These are phyloP conservation scores for Pseudogymnoascus sp. DNA, from an alignment of 2,329 filamentous ascomycete genomes.

Conservation along the genomic window DNA sequence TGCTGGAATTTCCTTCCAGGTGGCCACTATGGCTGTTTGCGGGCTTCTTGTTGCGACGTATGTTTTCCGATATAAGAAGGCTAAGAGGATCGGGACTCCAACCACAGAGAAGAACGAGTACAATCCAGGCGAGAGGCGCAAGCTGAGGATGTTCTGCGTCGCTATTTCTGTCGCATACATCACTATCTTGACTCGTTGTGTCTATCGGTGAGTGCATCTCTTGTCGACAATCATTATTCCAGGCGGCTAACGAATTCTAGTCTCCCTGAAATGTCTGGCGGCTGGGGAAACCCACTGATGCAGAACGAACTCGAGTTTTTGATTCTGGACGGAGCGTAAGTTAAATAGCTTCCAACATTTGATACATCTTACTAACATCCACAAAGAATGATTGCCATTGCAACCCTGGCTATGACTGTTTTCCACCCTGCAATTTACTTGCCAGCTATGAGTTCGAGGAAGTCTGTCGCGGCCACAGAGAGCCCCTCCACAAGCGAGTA, in stretches of 20 bases:
- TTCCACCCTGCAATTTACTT: conserved; percentile 52
- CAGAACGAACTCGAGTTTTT: conserved; percentile 55
- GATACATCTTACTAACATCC: conserved; percentile 9
- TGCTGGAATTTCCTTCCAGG: conserved; percentile 36
- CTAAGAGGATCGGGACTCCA: background rate
- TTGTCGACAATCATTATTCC: background rate
- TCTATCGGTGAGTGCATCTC: conserved; percentile 20
- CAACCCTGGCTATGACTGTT: conserved; percentile 43
- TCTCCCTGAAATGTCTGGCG: conserved; percentile 56
- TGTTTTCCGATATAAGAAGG: conserved; percentile 9
- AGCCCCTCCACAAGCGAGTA: background rate
- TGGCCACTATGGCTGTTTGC: conserved; percentile 32
- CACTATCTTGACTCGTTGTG: conserved; percentile 22
- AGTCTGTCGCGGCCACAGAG: background rate
- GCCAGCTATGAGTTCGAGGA: conserved; percentile 3
- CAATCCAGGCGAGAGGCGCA: background rate
- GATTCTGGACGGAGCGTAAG: conserved; percentile 49
- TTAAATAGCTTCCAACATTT: conserved; percentile 7
- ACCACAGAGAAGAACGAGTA: conserved; percentile 4
- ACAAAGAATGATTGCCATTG: conserved; percentile 44
- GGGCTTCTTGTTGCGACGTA: conserved; percentile 17
- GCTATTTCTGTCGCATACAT: conserved; percentile 16
- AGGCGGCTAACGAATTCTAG: conserved; percentile 17
- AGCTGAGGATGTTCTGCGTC: conserved; percentile 19
- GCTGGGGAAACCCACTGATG: conserved; percentile 60